A percentile compares a stretch with the other conserved stretches of the same genome.
Evolutionary conservation across 306 rosid genomes (phyloP).

Genomic region (Echinosophora koreensis): DNA sequence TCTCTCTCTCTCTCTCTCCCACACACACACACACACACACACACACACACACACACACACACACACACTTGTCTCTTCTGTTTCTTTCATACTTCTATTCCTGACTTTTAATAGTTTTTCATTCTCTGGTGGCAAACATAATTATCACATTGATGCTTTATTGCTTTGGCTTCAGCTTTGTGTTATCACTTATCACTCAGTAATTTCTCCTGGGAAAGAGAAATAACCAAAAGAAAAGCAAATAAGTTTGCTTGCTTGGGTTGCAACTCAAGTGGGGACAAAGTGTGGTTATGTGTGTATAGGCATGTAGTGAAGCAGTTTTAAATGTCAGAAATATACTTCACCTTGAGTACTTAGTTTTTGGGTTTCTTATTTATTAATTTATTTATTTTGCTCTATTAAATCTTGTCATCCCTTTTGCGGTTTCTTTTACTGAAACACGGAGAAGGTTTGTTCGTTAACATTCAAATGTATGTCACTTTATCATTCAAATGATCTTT

Average conservation of each 20-base stretch:
- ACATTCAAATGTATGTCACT: neutral
- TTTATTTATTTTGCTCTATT: neutral
- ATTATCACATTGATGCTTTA: conserved; percentile 2
- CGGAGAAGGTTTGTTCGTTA: neutral
- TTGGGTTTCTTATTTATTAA: neutral
- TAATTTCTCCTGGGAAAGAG: neutral
- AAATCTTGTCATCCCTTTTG: neutral
- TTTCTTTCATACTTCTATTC: neutral
- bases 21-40: too few relatives aligned
- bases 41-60: too few relatives aligned
- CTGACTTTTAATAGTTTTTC: neutral
- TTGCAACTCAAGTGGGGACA: conserved; percentile 4
- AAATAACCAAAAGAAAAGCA: neutral
- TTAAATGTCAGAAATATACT: neutral
- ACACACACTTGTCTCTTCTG: neutral
- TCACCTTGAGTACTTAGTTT: neutral
- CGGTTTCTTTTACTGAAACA: neutral
- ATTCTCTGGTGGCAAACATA: conserved; percentile 22
- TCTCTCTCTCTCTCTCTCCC: neutral
- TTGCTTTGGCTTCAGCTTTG: conserved; percentile 7
- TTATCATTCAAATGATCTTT: conserved; percentile 16
- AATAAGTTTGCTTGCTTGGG: neutral
- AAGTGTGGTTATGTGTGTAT: neutral
- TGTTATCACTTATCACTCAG: neutral
- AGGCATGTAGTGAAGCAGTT: too few relatives aligned